Conservation (phyloP, 2,329 filamentous ascomycete genomes). For the Talaromyces sp. region DNA sequence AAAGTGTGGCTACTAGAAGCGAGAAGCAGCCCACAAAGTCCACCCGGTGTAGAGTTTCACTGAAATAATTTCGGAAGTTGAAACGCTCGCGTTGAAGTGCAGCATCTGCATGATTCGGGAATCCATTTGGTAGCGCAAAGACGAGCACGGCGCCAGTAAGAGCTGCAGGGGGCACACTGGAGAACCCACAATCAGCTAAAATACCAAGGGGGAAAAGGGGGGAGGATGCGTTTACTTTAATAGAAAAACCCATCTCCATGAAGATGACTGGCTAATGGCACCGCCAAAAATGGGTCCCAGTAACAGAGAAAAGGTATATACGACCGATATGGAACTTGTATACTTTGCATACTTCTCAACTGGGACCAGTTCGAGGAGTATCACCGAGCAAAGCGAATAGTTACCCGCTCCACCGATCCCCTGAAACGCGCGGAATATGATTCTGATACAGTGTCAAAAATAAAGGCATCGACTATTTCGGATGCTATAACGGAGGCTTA, state of each 20-base stretch:
- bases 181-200: neutral
- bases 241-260: constrained; percentile 28
- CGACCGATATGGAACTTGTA: neutral
- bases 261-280: constrained; percentile 19
- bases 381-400: constrained; percentile 18
- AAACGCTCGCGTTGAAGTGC: neutral
- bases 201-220: neutral
- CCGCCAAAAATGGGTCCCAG: constrained; percentile 24
- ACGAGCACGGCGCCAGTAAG: neutral
- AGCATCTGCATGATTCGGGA: neutral
- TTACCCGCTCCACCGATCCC: constrained; percentile 29
- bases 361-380: constrained; percentile 18
- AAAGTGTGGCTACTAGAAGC: constrained; percentile 5
- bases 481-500: constrained; percentile 18
- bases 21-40: neutral
- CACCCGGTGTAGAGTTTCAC: neutral
- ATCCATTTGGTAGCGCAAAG: neutral
- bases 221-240: constrained; percentile 18
- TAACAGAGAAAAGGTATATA: constrained; percentile 3
- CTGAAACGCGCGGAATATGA: constrained; percentile 9
- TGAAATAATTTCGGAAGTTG: neutral
- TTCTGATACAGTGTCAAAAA: constrained; percentile 10
- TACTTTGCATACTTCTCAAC: constrained; percentile 16
- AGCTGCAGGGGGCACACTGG: constrained; percentile 1
- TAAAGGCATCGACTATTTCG: neutral